A percentile compares a stretch with the other conserved stretches of the same genome.
Evolutionary conservation across 768 basidiomycete species (phyloP).

Genomic region (Boletus speciosus): DNA sequence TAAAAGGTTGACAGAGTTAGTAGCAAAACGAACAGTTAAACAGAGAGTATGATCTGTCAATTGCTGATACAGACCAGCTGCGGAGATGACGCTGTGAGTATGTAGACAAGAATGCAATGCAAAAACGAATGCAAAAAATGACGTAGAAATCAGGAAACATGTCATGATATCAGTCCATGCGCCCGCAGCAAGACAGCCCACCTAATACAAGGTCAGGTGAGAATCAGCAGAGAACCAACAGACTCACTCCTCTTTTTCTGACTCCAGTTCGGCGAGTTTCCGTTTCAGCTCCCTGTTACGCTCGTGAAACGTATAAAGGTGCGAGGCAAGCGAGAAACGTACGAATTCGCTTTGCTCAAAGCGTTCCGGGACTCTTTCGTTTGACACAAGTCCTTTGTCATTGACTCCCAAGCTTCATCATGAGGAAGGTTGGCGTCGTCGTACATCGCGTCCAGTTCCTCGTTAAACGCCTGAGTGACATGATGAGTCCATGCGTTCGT

Average conservation of each 20-base stretch:
- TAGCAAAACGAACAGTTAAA: conserved; percentile 6
- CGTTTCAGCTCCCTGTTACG: conserved; percentile 60
- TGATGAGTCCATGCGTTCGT: background rate
- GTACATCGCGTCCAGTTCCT: conserved; percentile 89
- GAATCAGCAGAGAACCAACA: background rate
- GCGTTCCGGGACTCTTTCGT: conserved; percentile 76
- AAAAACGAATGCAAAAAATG: conserved; percentile 19
- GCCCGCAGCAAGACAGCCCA: conserved; percentile 61
- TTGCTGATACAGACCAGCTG: conserved; percentile 19
- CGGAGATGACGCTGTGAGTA: conserved; percentile 16
- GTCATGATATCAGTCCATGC: conserved; percentile 42
- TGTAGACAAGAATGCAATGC: conserved; percentile 20
- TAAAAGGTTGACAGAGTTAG: conserved; percentile 15
- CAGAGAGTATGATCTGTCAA: conserved; percentile 12
- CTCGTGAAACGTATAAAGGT: conserved; percentile 1
- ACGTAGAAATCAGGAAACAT: conserved; percentile 20
- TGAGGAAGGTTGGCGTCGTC: conserved; percentile 79
- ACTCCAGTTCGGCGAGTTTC: conserved; percentile 63
- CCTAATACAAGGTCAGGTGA: conserved; percentile 36
- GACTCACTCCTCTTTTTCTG: conserved; percentile 78
- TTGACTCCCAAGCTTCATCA: conserved; percentile 77
- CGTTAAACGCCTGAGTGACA: conserved; percentile 76
- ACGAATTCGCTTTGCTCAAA: conserved; percentile 80
- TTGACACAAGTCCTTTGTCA: conserved; percentile 66
- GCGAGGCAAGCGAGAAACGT: conserved; percentile 28